These are phyloP conservation scores for Paecilomyces variotii DNA, from an alignment of 2,329 filamentous ascomycete species.

Conservation along the genomic window DNA sequence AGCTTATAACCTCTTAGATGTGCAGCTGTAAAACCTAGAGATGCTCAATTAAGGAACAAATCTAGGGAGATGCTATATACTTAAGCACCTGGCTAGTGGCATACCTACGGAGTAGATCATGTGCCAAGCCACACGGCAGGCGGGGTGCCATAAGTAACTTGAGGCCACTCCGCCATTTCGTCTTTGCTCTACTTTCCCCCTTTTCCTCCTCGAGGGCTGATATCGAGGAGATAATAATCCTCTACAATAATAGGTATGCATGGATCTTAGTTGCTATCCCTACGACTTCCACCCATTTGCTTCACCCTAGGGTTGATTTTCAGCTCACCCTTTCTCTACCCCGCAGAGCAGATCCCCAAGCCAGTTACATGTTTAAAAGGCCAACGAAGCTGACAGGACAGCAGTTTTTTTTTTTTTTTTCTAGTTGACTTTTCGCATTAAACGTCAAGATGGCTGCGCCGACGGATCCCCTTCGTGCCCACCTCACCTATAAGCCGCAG, in stretches of 20 bases:
- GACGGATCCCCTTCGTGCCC: background rate
- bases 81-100: no score
- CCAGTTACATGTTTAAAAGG: no score
- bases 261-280: background rate
- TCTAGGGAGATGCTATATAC: no score
- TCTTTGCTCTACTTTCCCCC: background rate
- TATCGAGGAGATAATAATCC: background rate
- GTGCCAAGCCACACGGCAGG: background rate
- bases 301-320: background rate
- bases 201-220: background rate
- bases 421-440: background rate
- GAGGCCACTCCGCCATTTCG: background rate
- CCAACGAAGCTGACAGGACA: background rate
- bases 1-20: no score
- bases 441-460: background rate
- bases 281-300: background rate
- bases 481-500: slow-evolving; percentile 18
- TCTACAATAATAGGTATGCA: background rate
- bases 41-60: no score
- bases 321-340: background rate
- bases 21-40: no score
- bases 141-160: background rate
- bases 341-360: background rate
- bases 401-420: background rate
- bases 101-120: background rate